Conservation (phyloP, 1,284 basidiomycete species). For the Microbotryomycetes sp. region DNA sequence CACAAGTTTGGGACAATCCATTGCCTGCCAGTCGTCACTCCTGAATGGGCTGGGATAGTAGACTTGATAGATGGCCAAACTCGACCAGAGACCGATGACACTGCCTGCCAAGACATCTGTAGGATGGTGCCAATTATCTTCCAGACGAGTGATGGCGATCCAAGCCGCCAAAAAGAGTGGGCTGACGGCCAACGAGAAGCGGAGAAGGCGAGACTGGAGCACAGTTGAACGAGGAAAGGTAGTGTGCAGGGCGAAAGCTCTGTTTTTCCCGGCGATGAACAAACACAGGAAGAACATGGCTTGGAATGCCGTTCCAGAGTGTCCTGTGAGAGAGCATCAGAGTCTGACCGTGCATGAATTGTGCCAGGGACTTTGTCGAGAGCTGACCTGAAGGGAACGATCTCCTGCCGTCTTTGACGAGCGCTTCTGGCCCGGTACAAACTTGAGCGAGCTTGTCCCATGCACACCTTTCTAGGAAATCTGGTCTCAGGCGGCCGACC, state of each 20-base stretch:
- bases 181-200: conserved; percentile 46
- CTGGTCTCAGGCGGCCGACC: conserved; percentile 58
- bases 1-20: conserved; percentile 3
- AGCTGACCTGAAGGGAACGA: conserved; percentile 17
- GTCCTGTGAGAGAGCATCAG: conserved; percentile 44
- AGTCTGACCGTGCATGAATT: no score
- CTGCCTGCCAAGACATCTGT: conserved; percentile 29
- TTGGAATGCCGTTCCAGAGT: conserved; percentile 58
- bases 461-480: conserved; percentile 58
- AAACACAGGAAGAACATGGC: conserved; percentile 59
- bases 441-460: conserved; percentile 49
- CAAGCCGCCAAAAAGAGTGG: conserved; percentile 52
- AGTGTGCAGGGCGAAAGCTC: conserved; percentile 51
- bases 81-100: conserved; percentile 18
- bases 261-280: conserved; percentile 55
- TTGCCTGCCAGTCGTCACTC: conserved; percentile 9
- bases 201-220: conserved; percentile 48
- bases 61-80: conserved; percentile 20
- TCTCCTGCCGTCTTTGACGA: conserved; percentile 33
- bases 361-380: background rate
- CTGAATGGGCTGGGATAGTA: conserved; percentile 29
- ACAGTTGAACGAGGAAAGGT: conserved; percentile 43
- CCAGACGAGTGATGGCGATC: conserved; percentile 48
- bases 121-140: conserved; percentile 32
- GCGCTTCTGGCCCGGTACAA: conserved; percentile 51